Evolutionary conservation across 257 asterid genomes (phyloP), one percentile per base, ranked within the genome.

Genomic region (Solanum pennellii): DNA sequence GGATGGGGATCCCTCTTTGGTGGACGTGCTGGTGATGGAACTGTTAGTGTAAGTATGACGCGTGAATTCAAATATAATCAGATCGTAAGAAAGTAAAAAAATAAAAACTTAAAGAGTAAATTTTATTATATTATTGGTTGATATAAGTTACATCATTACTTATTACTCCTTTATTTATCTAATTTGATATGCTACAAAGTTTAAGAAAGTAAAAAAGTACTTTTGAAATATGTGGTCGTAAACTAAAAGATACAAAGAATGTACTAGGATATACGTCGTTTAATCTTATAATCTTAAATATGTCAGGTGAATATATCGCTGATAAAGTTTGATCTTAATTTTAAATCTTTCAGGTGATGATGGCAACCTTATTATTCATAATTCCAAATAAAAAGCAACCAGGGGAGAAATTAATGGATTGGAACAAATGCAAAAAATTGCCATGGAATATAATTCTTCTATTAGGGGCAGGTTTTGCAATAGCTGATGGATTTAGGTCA

Each of bases 341-440:
- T 41, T 6, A 0, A 5, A 14, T 37, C 3, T 39, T 18, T 13
- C 82, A 95, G 98, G 98, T 96, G 80, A 86, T 96, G 98, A 93
- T 94, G 95, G 99, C 99, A 16, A 96, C 99, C 4, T 88, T 96
- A 7, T 86, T 96, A 12, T 96, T 96, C 93, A 92, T 96, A 89
- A 94, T 96, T 62, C 98, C 99, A 37, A 95, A 91, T 94, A 95
- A 88, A 86, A 95, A 94, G 89, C 91, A 92, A 27, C 66, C 82
- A 47, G 98, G 98, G 59, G 98, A 95, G 93, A 96, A 95, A 88
- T 89, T 96, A 25, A 96, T 96, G 99, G 99, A 96, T 90, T 96
- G 98, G 99, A 94, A 93, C 93, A 95, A 96, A 86, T 96, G 99
- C 98, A 95, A 93, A 93, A 95, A 93, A 85, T 73, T 96, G 29